These are phyloP conservation scores for Acacia concinna DNA, from an alignment of 331 rosid genomes.

Conservation along the genomic window DNA sequence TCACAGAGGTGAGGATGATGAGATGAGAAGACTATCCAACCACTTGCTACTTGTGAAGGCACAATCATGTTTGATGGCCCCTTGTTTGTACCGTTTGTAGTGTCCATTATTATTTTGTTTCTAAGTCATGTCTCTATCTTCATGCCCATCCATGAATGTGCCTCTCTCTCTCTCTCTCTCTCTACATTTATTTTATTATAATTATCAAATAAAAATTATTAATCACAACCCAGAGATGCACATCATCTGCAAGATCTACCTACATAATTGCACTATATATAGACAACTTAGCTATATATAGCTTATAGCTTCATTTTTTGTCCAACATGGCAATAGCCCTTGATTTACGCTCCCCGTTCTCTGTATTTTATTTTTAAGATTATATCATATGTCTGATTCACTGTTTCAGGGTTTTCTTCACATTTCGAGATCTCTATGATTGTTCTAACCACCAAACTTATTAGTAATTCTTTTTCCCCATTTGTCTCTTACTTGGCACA, in stretches of 20 bases:
- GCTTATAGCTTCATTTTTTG: constrained; percentile 19
- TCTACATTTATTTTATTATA: background rate
- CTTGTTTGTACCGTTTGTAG: constrained; percentile 15
- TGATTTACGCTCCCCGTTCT: constrained; percentile 29
- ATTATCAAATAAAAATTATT: background rate
- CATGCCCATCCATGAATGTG: background rate
- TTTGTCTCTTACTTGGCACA: constrained; percentile 22
- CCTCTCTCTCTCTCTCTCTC: background rate
- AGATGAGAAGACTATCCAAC: constrained; percentile 32
- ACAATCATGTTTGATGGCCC: constrained; percentile 31
- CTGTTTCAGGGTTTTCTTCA: constrained; percentile 23
- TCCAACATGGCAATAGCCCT: constrained; percentile 7
- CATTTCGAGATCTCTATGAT: constrained; percentile 18
- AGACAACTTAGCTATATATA: constrained; percentile 6
- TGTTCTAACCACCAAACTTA: constrained; percentile 28
- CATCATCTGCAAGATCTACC: constrained; percentile 2
- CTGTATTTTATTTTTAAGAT: constrained; percentile 16
- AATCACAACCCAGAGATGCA: background rate
- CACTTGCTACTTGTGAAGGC: constrained; percentile 21
- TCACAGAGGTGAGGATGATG: constrained; percentile 12
- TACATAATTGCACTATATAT: background rate
- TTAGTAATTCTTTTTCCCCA: background rate
- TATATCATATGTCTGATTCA: background rate
- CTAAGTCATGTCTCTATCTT: constrained; percentile 12
- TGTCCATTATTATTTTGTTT: constrained; percentile 1